Evolutionary conservation across 2,329 filamentous ascomycete species (phyloP), one percentile per base, ranked within the genome.

Genomic region (Cercospora beticola): DNA sequence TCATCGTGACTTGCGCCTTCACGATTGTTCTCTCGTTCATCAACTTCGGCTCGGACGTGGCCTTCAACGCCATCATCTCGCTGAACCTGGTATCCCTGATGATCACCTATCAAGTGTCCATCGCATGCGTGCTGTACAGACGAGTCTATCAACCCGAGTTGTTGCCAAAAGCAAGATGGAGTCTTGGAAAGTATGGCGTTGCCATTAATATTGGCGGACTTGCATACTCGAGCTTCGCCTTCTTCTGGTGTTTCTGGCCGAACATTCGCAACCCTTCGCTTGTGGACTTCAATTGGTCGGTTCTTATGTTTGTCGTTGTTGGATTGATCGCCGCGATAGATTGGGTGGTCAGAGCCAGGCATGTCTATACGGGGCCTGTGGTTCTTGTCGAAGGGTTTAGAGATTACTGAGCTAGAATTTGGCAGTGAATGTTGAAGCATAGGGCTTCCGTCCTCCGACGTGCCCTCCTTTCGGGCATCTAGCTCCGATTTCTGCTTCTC

Each of bases 161-260:
- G 5, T 76, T 83, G 5, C 79, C 80, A 12, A 66, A 71, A 57
- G 78, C 78, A 60, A 74, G 76, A 30, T 82, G 79, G 79, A 79
- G 76, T 16, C 77, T 82, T 6, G 81, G 81, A 21, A 67, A 61
- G 16, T 81, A 73, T 73, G 80, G 80, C 8, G 69, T 81, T 1
- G 73, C 77, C 2, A 71, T 82, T 71, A 82, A 83, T 69, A 56
- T 76, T n/a, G 68, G 71, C 0, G 79, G 78, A 5, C 65, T 82
- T 7, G 60, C 79, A 9, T 83, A 81, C 64, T 67, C 69, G 10
- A 71, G 66, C 12, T 79, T 79, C 65, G 76, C 78, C 5, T 80
- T 82, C 68, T 81, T 82, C 69, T 82, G 80, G 79, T 77, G 76
- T 33, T 81, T 81, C 71, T 82, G 79, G 79, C 81, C 81, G 46